Percentiles rank a stretch among this genome's conserved stretches.
These are phyloP conservation scores for Canna indica DNA, from an alignment of 176 grass and related monocot genomes.

Conservation along the genomic window DNA sequence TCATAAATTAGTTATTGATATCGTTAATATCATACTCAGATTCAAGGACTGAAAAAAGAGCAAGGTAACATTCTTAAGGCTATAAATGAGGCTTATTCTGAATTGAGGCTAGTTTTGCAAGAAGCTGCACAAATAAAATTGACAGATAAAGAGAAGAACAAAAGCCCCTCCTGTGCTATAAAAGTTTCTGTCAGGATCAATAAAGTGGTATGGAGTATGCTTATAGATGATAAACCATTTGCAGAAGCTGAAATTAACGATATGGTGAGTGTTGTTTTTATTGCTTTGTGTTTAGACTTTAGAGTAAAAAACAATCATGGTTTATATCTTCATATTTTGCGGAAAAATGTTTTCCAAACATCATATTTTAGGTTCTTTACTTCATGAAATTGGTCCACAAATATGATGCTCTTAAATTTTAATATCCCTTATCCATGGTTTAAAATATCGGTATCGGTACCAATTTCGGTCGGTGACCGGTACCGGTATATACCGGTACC, in stretches of 20 bases:
- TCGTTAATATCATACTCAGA: slow-evolving; percentile 24
- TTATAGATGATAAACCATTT: slow-evolving; percentile 90
- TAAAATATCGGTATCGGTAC: too few species aligned
- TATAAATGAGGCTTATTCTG: slow-evolving; percentile 73
- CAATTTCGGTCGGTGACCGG: too few species aligned
- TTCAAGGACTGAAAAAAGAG: slow-evolving; percentile 75
- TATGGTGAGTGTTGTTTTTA: slow-evolving; percentile 42
- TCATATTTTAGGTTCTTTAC: background rate
- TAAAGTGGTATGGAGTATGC: slow-evolving; percentile 81
- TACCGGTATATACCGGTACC: too few species aligned
- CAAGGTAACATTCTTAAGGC: slow-evolving; percentile 35
- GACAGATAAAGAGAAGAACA: slow-evolving; percentile 94
- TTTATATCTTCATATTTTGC: background rate
- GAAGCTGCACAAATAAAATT: slow-evolving; percentile 72
- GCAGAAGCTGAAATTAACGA: slow-evolving; percentile 92
- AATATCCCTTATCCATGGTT: too few species aligned
- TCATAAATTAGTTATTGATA: slow-evolving; percentile 27
- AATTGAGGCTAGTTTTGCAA: slow-evolving; percentile 59
- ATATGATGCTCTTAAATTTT: background rate
- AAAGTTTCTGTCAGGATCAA: slow-evolving; percentile 78
- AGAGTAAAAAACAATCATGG: background rate
- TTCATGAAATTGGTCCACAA: background rate
- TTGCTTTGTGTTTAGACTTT: background rate
- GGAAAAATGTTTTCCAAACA: background rate
- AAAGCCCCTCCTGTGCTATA: slow-evolving; percentile 98